A percentile compares a stretch with the other conserved stretches of the same genome.
Conservation (phyloP, 1,284 basidiomycete species). For the Cerioporus squamosus region DNA sequence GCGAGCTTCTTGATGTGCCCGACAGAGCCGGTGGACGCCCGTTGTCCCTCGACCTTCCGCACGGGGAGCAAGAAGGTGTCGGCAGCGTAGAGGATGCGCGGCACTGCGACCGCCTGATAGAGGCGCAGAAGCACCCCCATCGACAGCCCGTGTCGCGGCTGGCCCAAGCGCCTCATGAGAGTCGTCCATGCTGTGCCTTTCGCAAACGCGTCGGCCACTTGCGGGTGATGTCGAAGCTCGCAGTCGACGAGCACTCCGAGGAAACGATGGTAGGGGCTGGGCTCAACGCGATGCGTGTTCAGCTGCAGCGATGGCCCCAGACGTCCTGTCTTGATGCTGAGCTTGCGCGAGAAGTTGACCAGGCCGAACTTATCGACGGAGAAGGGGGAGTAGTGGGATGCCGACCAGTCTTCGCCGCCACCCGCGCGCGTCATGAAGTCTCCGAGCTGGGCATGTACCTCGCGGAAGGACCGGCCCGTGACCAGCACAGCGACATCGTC, state of each 20-base stretch:
- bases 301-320: not conserved
- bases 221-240: slow-evolving; percentile 38
- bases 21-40: no score
- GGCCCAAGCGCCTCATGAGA: no score
- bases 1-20: no score
- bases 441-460: slow-evolving; percentile 17
- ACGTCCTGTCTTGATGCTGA: not conserved
- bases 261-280: slow-evolving; percentile 26
- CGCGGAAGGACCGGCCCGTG: slow-evolving; percentile 14
- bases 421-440: no score
- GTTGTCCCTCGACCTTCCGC: no score
- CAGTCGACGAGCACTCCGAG: slow-evolving; percentile 42
- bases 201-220: slow-evolving; percentile 30
- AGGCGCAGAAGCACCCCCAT: not conserved
- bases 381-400: no score
- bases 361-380: no score
- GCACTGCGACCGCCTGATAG: slow-evolving; percentile 36
- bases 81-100: slow-evolving; percentile 40
- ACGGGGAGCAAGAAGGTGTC: slow-evolving; percentile 43
- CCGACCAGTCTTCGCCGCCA: no score
- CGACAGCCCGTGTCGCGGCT: slow-evolving; percentile 2
- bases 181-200: slow-evolving; percentile 34
- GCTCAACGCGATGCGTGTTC: not conserved
- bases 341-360: not conserved
- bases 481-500: slow-evolving; percentile 32